phyloP scores from a whole-genome alignment of 2,329 filamentous ascomycete genomes.

The Beauveria scarabaeidicola region DNA sequence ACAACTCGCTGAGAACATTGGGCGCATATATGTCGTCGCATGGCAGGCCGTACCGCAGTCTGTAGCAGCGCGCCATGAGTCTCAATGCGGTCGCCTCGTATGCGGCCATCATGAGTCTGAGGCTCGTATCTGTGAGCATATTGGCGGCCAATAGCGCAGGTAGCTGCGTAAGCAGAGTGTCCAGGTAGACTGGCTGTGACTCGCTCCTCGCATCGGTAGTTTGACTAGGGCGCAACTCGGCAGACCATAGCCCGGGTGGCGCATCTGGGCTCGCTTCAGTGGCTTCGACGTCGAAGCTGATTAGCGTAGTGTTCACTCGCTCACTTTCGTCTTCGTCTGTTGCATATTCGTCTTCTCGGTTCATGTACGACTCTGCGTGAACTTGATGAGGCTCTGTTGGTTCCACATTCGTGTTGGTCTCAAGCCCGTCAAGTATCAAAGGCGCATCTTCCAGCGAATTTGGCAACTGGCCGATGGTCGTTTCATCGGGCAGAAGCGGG shows the following conservation, averaged over 20 bases:
- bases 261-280: conserved; percentile 40
- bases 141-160: conserved; percentile 40
- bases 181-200: conserved; percentile 31
- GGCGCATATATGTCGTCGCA: conserved; percentile 30
- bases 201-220: conserved; percentile 22
- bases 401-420: conserved; percentile 22
- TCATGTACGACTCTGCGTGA: conserved; percentile 6
- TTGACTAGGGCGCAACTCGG: conserved; percentile 46
- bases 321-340: conserved; percentile 51
- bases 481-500: conserved; percentile 14
- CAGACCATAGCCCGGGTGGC: conserved; percentile 47
- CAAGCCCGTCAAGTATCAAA: not conserved
- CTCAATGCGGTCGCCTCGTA: conserved; percentile 39
- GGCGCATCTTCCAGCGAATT: conserved; percentile 15
- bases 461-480: conserved; percentile 14
- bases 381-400: conserved; percentile 2
- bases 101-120: conserved; percentile 36
- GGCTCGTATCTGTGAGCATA: conserved; percentile 35
- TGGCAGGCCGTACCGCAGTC: conserved; percentile 29
- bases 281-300: conserved; percentile 54
- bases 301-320: conserved; percentile 46
- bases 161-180: conserved; percentile 42
- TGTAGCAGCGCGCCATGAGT: conserved; percentile 35
- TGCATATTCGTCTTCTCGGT: conserved; percentile 42
- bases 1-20: conserved; percentile 29